Evolutionary conservation across 495 filamentous ascomycete species (phyloP), one percentile per base, ranked within the genome.

Genomic region (Aspergillus carlsbadensis): DNA sequence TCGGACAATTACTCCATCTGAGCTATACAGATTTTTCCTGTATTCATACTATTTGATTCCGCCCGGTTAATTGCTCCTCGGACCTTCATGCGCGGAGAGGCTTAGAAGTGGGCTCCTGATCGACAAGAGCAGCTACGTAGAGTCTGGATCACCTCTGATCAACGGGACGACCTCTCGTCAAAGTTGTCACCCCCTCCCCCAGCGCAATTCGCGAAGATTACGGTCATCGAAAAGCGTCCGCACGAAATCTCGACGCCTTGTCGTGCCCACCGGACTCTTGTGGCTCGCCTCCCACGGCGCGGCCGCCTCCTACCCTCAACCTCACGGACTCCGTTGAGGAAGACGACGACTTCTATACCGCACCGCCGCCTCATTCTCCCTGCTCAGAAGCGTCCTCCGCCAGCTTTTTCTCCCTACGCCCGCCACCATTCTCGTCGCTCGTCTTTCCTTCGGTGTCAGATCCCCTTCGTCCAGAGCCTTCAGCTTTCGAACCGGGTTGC

Each of bases 401-500:
- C 33, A 73, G 67, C 52, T 73, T 75, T 50, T 67, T 74, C 36
- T 80, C 81, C 58, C 76, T 81, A 35, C 71, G 73, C 34, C 82
- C 83, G 49, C 85, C 85, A 24, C 82, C 84, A 21, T 88, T 87
- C 69, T 85, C 83, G 24, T 87, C 84, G 18, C 80, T 86, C 65
- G 84, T 83, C 66, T 79, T 80, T 61, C 59, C 70, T 14, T 56
- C 74, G 34, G 55, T 65, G 46, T 59, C 68, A 50, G 72, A 78
- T 42, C 71, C 63, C 66, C 81, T 67, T 69, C 71, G 66, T 53
- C 67, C 70, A 67, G 86, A 84, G 60, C 64, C 76, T 51, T 70
- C 77, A 55, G 71, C 80, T 58, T 80, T 82, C 45, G 83, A 85
- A 61, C 76, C 81, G 51, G 77, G 73, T 52, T 78, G 84, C 47